Conservation (phyloP, 2,329 filamentous ascomycete genomes). For the Fusarium albidum region DNA sequence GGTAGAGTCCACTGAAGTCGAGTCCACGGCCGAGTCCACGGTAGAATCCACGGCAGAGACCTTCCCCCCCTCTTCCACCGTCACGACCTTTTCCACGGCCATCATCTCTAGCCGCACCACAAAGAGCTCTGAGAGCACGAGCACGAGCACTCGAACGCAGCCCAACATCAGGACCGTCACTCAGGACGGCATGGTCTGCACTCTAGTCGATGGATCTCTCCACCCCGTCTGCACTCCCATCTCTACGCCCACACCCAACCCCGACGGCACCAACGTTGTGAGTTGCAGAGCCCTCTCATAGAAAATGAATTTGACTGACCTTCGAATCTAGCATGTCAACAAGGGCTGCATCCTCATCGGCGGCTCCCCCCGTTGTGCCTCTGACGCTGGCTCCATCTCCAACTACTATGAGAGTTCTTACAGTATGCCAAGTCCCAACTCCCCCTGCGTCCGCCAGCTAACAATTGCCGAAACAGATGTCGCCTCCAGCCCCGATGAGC, state of each 20-base stretch:
- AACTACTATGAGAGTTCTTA: conserved; percentile 13
- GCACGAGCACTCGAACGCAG: neutral
- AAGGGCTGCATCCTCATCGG: conserved; percentile 18
- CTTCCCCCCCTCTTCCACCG: neutral
- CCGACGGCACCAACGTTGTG: conserved; percentile 23
- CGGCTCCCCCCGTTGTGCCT: conserved; percentile 9
- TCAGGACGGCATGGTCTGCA: conserved; percentile 9
- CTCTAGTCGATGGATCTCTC: conserved; percentile 8
- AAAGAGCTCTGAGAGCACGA: neutral
- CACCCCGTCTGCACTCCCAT: conserved; percentile 9
- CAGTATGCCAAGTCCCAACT: conserved; percentile 16
- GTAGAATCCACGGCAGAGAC: too few relatives aligned
- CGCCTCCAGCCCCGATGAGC: conserved; percentile 10
- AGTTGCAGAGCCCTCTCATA: neutral
- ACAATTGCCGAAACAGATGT: too few relatives aligned
- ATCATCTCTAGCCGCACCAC: neutral
- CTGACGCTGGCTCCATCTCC: conserved; percentile 10
- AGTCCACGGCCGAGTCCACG: too few relatives aligned
- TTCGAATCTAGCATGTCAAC: conserved; percentile 14
- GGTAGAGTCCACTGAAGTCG: neutral
- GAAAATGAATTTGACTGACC: neutral
- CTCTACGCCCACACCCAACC: conserved; percentile 6
- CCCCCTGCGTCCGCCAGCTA: too few relatives aligned
- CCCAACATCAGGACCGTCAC: neutral
- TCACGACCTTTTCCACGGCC: conserved; percentile 1